phyloP scores from a whole-genome alignment of 2,329 filamentous ascomycete genomes.

The Sphaerulina populicola region DNA sequence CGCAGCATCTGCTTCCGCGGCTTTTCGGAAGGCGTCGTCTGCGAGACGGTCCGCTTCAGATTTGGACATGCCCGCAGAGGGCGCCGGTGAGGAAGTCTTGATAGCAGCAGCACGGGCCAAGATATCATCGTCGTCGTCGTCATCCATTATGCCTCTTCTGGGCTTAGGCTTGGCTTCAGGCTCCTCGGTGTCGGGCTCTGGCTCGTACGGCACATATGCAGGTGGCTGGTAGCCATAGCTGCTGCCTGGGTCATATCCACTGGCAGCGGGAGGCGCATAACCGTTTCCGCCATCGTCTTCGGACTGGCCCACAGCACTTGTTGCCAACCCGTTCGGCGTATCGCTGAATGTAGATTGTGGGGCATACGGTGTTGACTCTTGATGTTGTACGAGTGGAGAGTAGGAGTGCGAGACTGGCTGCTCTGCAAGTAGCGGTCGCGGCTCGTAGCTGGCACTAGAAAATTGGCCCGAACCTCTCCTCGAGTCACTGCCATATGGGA shows the following conservation, averaged over 20 bases:
- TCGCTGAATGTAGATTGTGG: not conserved
- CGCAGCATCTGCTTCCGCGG: constrained; percentile 64
- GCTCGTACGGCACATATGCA: constrained; percentile 42
- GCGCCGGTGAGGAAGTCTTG: constrained; percentile 26
- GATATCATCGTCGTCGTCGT: constrained; percentile 59
- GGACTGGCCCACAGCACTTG: not conserved
- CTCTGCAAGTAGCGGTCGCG: constrained; percentile 24
- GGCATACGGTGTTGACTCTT: constrained; percentile 1
- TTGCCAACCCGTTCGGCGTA: constrained; percentile 1
- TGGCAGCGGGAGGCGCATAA: constrained; percentile 48
- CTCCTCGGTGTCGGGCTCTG: constrained; percentile 46
- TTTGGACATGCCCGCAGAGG: constrained; percentile 15
- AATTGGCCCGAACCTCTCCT: constrained; percentile 27
- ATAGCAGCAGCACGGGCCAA: constrained; percentile 42
- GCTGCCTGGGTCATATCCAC: constrained; percentile 50
- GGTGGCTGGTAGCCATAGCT: constrained; percentile 44
- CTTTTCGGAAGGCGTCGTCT: constrained; percentile 75
- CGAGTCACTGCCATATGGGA: constrained; percentile 25
- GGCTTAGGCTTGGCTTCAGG: constrained; percentile 42
- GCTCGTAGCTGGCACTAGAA: constrained; percentile 28
- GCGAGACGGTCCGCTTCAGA: constrained; percentile 59
- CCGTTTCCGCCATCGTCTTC: constrained; percentile 14
- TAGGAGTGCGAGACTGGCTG: constrained; percentile 20
- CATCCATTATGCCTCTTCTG: constrained; percentile 73
- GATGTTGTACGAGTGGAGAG: constrained; percentile 5